Evolutionary conservation across 495 filamentous ascomycete species (phyloP), one percentile per base, ranked within the genome.

Genomic region (Xylaria castorea): DNA sequence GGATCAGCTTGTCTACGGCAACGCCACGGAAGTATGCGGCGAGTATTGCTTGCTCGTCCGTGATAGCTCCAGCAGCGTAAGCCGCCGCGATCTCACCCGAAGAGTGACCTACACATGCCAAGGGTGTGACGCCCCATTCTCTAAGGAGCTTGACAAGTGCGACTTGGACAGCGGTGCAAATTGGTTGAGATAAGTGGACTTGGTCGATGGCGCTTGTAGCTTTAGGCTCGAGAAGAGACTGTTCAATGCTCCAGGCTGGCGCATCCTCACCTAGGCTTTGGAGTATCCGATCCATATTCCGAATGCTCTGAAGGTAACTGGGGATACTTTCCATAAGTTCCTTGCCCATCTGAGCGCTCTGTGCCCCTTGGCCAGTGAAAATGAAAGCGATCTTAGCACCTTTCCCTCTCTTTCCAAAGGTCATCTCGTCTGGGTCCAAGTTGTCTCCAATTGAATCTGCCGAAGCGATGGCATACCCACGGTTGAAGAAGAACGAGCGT

Each of bases 81-180:
- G 80, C 80, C 0, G 80, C 82, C 0, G 77, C 82, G 3, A 83
- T 80, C 46, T 84, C 82, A 3, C 82, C 81, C 18, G 74, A 77
- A 7, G 79, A 81, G 58, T 84, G 81, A 2, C 82, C 81, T 14
- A 77, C 74, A 6, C 72, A 73, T 14, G 78, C 78, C 14, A 68
- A 60, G 0, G 86, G 84, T 0, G 62, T 57, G 16, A 90, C 78
- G 38, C 79, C 80, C 82, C 83, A 86, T 8, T 75, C 79, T 3
- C 64, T 55, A 5, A 90, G 75, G 1, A 91, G 74, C 8, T 85
- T 79, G 0, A 88, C 85, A 18, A 90, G 55, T 1, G 81, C 83
- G 9, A 86, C 70, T 64, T 86, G 83, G 5, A 85, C 60, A 40
- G 79, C 79, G 1, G 82, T 84, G 60, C 80, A 87, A 32, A 78